Evolutionary conservation across 2,329 filamentous ascomycete genomes (phyloP).

Genomic region (Ascochyta viciae-villosae): DNA sequence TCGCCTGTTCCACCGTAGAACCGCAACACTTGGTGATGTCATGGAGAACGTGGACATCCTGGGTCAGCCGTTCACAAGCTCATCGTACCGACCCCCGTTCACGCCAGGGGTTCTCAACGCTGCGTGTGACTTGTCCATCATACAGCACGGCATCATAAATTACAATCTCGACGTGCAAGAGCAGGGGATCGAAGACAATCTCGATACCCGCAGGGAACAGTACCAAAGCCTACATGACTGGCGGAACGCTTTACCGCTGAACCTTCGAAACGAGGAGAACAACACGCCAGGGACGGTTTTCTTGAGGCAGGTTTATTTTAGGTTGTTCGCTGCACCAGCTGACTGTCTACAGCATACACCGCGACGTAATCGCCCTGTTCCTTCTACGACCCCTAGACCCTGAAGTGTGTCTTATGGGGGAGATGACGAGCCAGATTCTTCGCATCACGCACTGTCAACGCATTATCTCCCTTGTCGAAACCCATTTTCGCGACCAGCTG

Average conservation of each 20-base stretch:
- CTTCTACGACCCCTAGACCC: background rate
- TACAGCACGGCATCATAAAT: background rate
- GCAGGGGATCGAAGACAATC: background rate
- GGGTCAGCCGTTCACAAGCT: background rate
- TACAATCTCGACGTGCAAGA: background rate
- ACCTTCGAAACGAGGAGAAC: too few relatives aligned
- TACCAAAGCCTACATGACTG: too few relatives aligned
- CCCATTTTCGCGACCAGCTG: background rate
- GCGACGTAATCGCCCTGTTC: background rate
- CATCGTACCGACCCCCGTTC: background rate
- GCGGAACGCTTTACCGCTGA: too few relatives aligned
- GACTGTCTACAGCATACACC: too few relatives aligned
- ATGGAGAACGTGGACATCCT: background rate
- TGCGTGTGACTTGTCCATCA: background rate
- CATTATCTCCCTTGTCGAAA: background rate
- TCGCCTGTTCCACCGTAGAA: too few relatives aligned
- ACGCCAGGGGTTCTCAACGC: background rate
- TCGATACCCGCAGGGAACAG: too few relatives aligned
- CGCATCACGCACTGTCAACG: background rate
- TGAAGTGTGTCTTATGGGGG: background rate
- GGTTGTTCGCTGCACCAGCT: too few relatives aligned
- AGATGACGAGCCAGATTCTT: background rate
- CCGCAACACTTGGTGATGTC: background rate
- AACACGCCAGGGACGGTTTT: too few relatives aligned
- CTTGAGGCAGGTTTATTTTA: too few relatives aligned